A percentile compares a stretch with the other conserved stretches of the same genome.
Evolutionary conservation across 495 filamentous ascomycete genomes (phyloP).

Genomic region (Recurvomyces mirabilis): DNA sequence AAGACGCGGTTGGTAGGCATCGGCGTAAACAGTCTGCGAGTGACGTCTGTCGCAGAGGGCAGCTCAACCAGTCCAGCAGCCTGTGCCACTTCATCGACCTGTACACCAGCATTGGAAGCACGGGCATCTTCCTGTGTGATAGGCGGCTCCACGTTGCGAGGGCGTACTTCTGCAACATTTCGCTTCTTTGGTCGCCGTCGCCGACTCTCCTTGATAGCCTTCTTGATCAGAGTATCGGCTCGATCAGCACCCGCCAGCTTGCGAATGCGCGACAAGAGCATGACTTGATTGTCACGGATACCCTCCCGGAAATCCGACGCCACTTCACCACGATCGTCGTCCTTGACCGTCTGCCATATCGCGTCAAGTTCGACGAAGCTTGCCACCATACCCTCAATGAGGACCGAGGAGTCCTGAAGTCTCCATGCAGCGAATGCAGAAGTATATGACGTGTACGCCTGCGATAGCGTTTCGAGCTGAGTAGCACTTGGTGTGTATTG

Average conservation of each 20-base stretch:
- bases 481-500: constrained; percentile 31
- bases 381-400: constrained; percentile 89
- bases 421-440: constrained; percentile 95
- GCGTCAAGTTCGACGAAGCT: constrained; percentile 92
- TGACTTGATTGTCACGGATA: constrained; percentile 84
- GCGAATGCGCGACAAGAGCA: constrained; percentile 79
- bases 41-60: constrained; percentile 12
- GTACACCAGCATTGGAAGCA: background rate
- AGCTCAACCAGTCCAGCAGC: constrained; percentile 1
- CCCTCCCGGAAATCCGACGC: constrained; percentile 83
- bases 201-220: constrained; percentile 70
- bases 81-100: background rate
- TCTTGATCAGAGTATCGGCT: constrained; percentile 70
- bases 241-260: constrained; percentile 73
- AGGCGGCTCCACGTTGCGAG: constrained; percentile 34
- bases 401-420: constrained; percentile 71
- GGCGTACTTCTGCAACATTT: constrained; percentile 57
- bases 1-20: constrained; percentile 76
- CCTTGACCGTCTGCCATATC: constrained; percentile 93
- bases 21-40: constrained; percentile 42
- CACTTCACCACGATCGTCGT: constrained; percentile 73
- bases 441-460: constrained; percentile 70
- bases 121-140: no score
- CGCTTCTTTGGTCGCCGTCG: constrained; percentile 59
- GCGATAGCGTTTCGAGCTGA: constrained; percentile 46